These are phyloP conservation scores for Meira miltonrushii DNA, from an alignment of 1,284 basidiomycete species.

Conservation along the genomic window DNA sequence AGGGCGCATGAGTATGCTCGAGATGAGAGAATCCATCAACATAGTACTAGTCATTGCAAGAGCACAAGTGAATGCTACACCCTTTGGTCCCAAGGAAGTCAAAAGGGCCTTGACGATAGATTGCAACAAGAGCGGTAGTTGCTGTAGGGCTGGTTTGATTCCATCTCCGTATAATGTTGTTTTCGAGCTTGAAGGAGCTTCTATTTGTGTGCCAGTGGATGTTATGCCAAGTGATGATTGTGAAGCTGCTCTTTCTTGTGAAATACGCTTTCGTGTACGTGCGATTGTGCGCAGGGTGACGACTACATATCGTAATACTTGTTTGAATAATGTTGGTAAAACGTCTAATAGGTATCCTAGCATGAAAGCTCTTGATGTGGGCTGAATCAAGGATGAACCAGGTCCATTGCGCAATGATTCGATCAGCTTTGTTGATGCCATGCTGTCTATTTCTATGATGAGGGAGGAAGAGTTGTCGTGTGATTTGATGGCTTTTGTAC, in stretches of 20 bases:
- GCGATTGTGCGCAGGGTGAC: conserved; percentile 19
- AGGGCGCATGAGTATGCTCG: not conserved
- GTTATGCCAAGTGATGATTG: not conserved
- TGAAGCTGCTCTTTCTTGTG: conserved; percentile 16
- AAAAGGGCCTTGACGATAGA: conserved; percentile 21
- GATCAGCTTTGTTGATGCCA: too few relatives aligned
- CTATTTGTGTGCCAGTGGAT: too few relatives aligned
- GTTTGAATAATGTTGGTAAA: conserved; percentile 41
- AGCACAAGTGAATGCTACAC: conserved; percentile 32
- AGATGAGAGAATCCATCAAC: conserved; percentile 13
- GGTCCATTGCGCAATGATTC: not conserved
- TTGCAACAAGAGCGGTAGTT: conserved; percentile 13
- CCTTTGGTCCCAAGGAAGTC: conserved; percentile 23
- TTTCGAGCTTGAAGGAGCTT: not conserved
- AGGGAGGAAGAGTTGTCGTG: too few relatives aligned
- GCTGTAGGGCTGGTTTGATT: conserved; percentile 11
- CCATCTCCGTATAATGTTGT: conserved; percentile 7
- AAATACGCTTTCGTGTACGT: conserved; percentile 13
- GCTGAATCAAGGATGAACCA: conserved; percentile 21
- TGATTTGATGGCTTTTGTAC: too few relatives aligned
- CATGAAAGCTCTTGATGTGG: conserved; percentile 35
- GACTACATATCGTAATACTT: conserved; percentile 24
- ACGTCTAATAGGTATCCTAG: conserved; percentile 41
- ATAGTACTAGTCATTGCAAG: conserved; percentile 30
- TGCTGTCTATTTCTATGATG: too few relatives aligned